phyloP scores from a whole-genome alignment of 176 grass and related monocot species.

The Zizania latifolia region DNA sequence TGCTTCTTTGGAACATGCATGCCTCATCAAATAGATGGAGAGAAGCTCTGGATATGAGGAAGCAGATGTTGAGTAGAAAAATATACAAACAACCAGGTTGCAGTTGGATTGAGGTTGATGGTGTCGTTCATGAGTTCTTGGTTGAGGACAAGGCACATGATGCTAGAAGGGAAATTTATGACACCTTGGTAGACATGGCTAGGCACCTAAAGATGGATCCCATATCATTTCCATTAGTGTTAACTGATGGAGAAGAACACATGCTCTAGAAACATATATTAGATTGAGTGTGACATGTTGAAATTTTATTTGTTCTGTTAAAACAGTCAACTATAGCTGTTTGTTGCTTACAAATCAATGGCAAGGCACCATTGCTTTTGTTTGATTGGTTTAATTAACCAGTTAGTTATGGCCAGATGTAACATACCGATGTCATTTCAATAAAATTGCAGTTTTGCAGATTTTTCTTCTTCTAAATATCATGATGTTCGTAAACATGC shows the following conservation, averaged over 20 bases:
- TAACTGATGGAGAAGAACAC: slow-evolving; percentile 8
- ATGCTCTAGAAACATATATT: slow-evolving; percentile 1
- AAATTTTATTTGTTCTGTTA: neutral
- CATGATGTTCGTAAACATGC: neutral
- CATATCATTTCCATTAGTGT: neutral
- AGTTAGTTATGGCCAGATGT: neutral
- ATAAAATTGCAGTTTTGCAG: neutral
- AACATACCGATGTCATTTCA: neutral
- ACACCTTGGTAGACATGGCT: slow-evolving; percentile 32
- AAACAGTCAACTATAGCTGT: neutral
- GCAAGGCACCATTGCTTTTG: neutral
- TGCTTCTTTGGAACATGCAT: slow-evolving; percentile 64
- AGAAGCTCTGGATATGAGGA: slow-evolving; percentile 53
- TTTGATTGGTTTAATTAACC: neutral
- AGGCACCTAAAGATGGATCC: slow-evolving; percentile 46
- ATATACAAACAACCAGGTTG: slow-evolving; percentile 55
- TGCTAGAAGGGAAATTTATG: slow-evolving; percentile 51
- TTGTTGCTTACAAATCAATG: neutral
- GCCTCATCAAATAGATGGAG: slow-evolving; percentile 62
- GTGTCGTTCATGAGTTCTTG: slow-evolving; percentile 56
- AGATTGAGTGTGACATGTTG: neutral
- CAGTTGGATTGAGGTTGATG: slow-evolving; percentile 69
- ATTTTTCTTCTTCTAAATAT: neutral
- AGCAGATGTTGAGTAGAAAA: slow-evolving; percentile 44
- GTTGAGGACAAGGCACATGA: slow-evolving; percentile 51